Evolutionary conservation across 2,329 filamentous ascomycete species (phyloP), one percentile per base, ranked within the genome.

Genomic region (Basipetospora chlamydospora): DNA sequence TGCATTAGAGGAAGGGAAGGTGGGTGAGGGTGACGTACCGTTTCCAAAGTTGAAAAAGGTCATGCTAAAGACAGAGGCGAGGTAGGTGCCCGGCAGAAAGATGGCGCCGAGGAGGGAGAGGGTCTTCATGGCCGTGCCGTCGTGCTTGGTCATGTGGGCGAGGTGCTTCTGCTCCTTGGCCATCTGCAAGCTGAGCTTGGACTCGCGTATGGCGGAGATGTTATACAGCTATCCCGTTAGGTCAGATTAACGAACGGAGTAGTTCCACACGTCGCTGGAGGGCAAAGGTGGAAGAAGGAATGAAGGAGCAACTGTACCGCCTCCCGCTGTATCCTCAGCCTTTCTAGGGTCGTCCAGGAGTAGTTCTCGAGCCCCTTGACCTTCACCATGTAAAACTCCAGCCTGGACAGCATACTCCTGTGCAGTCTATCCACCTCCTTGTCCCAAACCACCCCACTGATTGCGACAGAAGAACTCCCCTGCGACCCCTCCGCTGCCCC

Each of bases 31-130:
- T 39, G 10, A 42, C 53, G 42, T 49, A 62, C 63, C 55, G 26
- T 58, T 54, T 43, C 65, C 64, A 44, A 76, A 77, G 53, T 77
- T 66, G 57, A 78, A 78, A 49, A 78, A 78, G 0, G 70, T 71
- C 71, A 77, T 78, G 57, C 66, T 69, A 45, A 78, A 78, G 17
- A 78, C 59, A 1, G 73, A 77, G 7, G 73, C 66, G 13, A 78
- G 60, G 43, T 68, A 75, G 1, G 72, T 76, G 2, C 72, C 73
- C 0, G 73, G 73, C 5, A 78, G 57, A 46, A 78, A 78, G 28
- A 78, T 57, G 28, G 72, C 71, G 20, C 73, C 74, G 38, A 78
- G 65, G 1, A 78, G 61, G 0, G 73, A 76, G 26, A 78, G 59
- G 1, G 71, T 73, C 57, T 77, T 78, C 72, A 77, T 76, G 39